Conservation (phyloP, 1,139 yeast genomes). For the Yamadazyma buinensis region DNA sequence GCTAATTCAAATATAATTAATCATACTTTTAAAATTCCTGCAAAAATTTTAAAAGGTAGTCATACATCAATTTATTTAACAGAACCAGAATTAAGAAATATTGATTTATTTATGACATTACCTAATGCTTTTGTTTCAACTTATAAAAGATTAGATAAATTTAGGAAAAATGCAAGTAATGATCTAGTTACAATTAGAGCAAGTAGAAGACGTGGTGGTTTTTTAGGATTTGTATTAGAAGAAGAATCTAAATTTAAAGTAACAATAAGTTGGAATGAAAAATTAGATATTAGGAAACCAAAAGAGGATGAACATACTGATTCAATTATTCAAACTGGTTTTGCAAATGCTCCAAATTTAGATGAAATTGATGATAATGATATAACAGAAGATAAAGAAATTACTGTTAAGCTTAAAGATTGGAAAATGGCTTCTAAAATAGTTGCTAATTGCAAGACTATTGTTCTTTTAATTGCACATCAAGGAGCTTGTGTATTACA, state of each 20-base stretch:
- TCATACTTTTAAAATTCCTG: conserved; percentile 60
- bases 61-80: conserved; percentile 35
- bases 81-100: conserved; percentile 48
- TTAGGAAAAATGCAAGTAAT: conserved; percentile 33
- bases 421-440: conserved; percentile 57
- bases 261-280: conserved; percentile 56
- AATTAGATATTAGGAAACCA: conserved; percentile 34
- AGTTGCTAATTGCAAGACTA: conserved; percentile 50
- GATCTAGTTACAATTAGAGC: conserved; percentile 34
- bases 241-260: conserved; percentile 53
- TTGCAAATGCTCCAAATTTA: conserved; percentile 3
- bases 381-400: conserved; percentile 27
- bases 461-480: conserved; percentile 47
- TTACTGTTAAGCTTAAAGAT: conserved; percentile 47
- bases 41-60: conserved; percentile 44
- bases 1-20: conserved; percentile 36
- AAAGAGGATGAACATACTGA: conserved; percentile 2
- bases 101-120: conserved; percentile 48
- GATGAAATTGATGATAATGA: conserved; percentile 18
- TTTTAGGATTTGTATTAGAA: conserved; percentile 46
- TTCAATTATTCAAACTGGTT: conserved; percentile 9
- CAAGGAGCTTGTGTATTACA: conserved; percentile 53
- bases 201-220: conserved; percentile 32
- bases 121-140: conserved; percentile 46
- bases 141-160: conserved; percentile 56